phyloP scores from a whole-genome alignment of 2,329 filamentous ascomycete species.

The Ophiosphaerella narmari region DNA sequence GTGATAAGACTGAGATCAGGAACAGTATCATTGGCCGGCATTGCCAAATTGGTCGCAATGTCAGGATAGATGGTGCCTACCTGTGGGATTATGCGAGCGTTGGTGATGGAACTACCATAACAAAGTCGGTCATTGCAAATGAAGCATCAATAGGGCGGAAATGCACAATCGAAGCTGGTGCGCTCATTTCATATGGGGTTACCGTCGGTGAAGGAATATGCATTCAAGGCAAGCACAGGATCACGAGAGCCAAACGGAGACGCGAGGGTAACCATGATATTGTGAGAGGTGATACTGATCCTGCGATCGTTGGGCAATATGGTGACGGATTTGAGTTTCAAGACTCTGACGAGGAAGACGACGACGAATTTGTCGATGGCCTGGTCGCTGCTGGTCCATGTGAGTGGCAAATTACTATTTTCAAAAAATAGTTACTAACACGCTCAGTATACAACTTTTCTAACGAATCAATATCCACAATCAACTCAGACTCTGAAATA shows the following conservation, averaged over 20 bases:
- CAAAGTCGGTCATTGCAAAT: constrained; percentile 76
- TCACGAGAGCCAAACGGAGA: constrained; percentile 54
- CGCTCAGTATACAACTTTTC: constrained; percentile 56
- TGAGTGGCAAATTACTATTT: constrained; percentile 20
- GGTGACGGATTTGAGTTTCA: constrained; percentile 66
- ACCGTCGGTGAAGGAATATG: constrained; percentile 66
- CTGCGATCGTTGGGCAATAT: constrained; percentile 59
- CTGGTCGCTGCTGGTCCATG: constrained; percentile 43
- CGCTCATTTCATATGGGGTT: constrained; percentile 79
- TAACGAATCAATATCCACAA: constrained; percentile 66
- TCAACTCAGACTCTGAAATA: constrained; percentile 59
- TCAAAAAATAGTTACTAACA: constrained; percentile 13
- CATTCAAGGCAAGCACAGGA: constrained; percentile 49
- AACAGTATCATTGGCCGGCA: constrained; percentile 82
- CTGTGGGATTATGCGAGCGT: constrained; percentile 86
- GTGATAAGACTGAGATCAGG: constrained; percentile 69
- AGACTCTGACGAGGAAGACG: constrained; percentile 65
- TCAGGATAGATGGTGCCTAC: constrained; percentile 76
- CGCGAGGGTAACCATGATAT: constrained; percentile 50
- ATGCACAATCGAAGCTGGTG: constrained; percentile 71
- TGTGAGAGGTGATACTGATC: constrained; percentile 49
- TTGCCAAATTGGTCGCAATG: constrained; percentile 85
- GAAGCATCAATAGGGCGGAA: constrained; percentile 72
- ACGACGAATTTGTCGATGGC: constrained; percentile 58
- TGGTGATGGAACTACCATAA: constrained; percentile 73